Base-by-base conservation (phyloP, 306 rosid species). In the Senna siamea region DNA sequence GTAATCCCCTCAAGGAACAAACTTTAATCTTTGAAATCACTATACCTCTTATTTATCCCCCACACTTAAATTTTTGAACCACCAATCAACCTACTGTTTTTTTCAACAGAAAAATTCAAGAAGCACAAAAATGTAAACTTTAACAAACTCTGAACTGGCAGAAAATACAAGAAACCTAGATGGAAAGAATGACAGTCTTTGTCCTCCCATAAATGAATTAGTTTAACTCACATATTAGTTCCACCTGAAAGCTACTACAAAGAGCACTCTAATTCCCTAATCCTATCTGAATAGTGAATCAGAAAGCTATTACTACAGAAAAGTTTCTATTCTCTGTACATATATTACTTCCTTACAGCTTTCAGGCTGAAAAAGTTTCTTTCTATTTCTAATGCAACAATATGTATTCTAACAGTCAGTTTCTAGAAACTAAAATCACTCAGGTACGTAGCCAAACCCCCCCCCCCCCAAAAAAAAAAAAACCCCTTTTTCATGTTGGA, bases 41-140 rank as follows among this genome's bases (percentile, higher is more conserved):
- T 5, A 40, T 37, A 35, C 17, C 9, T 62, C 68, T 37, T 62
- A 18, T 4, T 40, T 20, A 64, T 14, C 20, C 15, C 18, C 34
- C 9, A 20, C 19, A 20, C 8, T 55, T 11, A 0, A 23, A 12
- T 8, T 41, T 41, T 41, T 41, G 51, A 12, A 41, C 53, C 52
- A 64, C 53, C 19, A 20, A 41, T 6, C 19, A 11, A 41, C 52
- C 53, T 0, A 52, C 5, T 1, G 26, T 19, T 13, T 5, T 40
- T 28, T 13, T 11, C 19, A 38, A 63, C 10, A 10, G 17, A 40
- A 14, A 38, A 63, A 19, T 18, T 19, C 69, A 56, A n/a, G 69
- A 57, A 66, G 57, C 58, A 66, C 9, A 50, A 20, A 74, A n/a
- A 41, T 10, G 35, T 44, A 51, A 61, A 35, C 51, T 59, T 74